Conservation (phyloP, 306 rosid species). For the Castanea sativa region DNA sequence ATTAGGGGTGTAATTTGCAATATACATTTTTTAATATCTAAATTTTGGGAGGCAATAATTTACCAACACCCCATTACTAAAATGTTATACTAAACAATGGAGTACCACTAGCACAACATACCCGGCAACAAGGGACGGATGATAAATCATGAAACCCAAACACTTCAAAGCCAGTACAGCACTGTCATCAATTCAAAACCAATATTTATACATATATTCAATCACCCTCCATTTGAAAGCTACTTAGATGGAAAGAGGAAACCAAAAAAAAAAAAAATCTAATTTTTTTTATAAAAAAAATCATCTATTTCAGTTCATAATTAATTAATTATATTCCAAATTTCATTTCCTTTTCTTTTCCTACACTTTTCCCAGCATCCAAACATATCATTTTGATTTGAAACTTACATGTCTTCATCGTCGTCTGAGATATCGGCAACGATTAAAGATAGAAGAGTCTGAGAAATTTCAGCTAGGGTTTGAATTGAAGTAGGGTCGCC, state of each 20-base stretch:
- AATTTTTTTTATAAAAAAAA: not conserved
- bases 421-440: conserved; percentile 45
- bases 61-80: not conserved
- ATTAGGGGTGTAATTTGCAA: too few relatives aligned
- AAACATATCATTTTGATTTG: not conserved
- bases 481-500: conserved; percentile 37
- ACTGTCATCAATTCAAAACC: conserved; percentile 31
- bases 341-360: too few relatives aligned
- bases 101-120: conserved; percentile 11
- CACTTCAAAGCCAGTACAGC: conserved; percentile 75
- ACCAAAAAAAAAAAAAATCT: too few relatives aligned
- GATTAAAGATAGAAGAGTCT: conserved; percentile 24
- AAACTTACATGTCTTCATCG: conserved; percentile 65
- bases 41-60: not conserved
- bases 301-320: not conserved
- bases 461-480: conserved; percentile 41
- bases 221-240: not conserved
- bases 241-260: too few relatives aligned
- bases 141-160: conserved; percentile 83
- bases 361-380: not conserved
- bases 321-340: too few relatives aligned
- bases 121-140: conserved; percentile 58
- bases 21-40: too few relatives aligned
- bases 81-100: not conserved
- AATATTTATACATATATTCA: not conserved